Percentiles rank a stretch among this genome's conserved stretches.
phyloP scores from a whole-genome alignment of 371 early-diverging fungal species.

The Actinomucor elegans region DNA sequence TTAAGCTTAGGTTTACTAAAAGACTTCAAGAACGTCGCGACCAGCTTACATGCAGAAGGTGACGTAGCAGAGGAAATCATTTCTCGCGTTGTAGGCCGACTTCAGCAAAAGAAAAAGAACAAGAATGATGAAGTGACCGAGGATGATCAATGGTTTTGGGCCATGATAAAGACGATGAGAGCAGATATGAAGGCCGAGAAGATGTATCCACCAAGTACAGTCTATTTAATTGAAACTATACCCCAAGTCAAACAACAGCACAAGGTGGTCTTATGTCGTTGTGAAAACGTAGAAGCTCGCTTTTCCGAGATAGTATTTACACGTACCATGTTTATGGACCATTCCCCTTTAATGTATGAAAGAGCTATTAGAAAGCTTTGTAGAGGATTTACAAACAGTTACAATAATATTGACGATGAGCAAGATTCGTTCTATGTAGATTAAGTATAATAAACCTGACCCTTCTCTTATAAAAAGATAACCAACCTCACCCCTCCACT shows the following conservation, averaged over 20 bases:
- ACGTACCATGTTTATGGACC: conserved; percentile 73
- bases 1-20: conserved; percentile 72
- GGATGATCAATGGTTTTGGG: conserved; percentile 79
- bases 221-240: conserved; percentile 48
- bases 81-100: conserved; percentile 53
- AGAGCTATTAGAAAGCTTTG: conserved; percentile 23
- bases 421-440: no score
- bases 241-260: conserved; percentile 32
- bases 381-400: conserved; percentile 6
- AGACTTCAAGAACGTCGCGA: conserved; percentile 76
- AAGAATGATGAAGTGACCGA: conserved; percentile 20
- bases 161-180: conserved; percentile 76
- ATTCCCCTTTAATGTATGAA: conserved; percentile 72
- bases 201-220: conserved; percentile 74
- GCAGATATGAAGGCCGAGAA: conserved; percentile 82
- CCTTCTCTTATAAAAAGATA: neutral
- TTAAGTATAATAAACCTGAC: no score
- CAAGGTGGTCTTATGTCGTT: conserved; percentile 44
- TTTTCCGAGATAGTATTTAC: conserved; percentile 70
- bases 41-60: conserved; percentile 61
- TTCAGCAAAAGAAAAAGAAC: conserved; percentile 19
- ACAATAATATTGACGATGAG: no score
- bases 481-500: no score
- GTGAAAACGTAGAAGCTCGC: conserved; percentile 65
- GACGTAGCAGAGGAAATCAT: conserved; percentile 74